Conservation (phyloP, 257 asterid species). For the Sherardia arvensis region DNA sequence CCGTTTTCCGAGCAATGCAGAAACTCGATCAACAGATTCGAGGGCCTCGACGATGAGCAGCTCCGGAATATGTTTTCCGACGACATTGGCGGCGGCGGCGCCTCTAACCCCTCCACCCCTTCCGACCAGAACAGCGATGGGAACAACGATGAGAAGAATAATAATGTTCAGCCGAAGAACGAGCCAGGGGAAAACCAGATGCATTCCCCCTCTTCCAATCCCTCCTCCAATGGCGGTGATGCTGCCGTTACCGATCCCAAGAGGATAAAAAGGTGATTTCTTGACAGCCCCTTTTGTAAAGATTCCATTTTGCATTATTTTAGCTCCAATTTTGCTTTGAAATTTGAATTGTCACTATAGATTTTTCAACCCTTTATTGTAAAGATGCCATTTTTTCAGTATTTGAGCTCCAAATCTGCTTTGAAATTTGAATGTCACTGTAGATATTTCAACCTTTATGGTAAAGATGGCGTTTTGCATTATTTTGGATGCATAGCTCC, state of each 20-base stretch:
- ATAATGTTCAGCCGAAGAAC: conserved; percentile 37
- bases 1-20: conserved; percentile 21
- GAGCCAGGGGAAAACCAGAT: conserved; percentile 56
- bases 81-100: conserved; percentile 25
- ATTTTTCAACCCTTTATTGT: background rate
- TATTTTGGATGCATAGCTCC: background rate
- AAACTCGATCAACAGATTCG: conserved; percentile 27
- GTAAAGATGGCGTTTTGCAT: background rate
- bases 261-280: conserved; percentile 69
- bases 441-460: background rate
- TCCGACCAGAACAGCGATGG: conserved; percentile 63
- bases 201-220: conserved; percentile 9
- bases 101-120: conserved; percentile 49
- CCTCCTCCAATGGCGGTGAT: conserved; percentile 15
- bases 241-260: conserved; percentile 52
- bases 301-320: background rate
- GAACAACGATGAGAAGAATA: conserved; percentile 27
- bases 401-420: background rate
- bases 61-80: conserved; percentile 68
- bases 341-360: background rate
- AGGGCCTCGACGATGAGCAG: conserved; percentile 72
- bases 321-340: background rate
- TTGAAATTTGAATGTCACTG: background rate
- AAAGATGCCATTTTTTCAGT: no score
- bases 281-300: conserved; percentile 1